These are phyloP conservation scores for Penicillium griseofulvum DNA, from an alignment of 2,329 filamentous ascomycete species.

Conservation along the genomic window DNA sequence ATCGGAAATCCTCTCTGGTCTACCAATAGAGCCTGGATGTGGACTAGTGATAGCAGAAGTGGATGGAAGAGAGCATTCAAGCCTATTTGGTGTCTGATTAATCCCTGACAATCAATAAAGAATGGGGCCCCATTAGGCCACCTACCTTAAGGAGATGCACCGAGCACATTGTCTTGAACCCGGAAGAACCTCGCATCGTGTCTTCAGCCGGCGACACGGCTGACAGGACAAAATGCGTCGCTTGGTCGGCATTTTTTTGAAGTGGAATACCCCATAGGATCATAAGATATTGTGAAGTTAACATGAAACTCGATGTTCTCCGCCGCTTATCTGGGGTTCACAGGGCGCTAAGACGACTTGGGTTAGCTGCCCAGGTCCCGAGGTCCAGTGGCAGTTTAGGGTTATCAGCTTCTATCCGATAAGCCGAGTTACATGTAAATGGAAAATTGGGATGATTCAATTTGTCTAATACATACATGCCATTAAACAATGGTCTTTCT, in stretches of 20 bases:
- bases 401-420: background rate
- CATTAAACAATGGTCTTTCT: background rate
- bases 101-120: too few relatives aligned
- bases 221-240: constrained; percentile 16
- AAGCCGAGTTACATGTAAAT: background rate
- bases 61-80: constrained; percentile 8
- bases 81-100: background rate
- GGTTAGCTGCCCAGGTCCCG: background rate
- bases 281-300: background rate
- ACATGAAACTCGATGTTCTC: constrained; percentile 9
- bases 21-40: background rate
- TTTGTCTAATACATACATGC: background rate
- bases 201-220: constrained; percentile 20
- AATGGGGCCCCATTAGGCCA: background rate
- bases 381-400: constrained; percentile 3
- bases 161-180: constrained; percentile 7
- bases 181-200: constrained; percentile 15
- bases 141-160: constrained; percentile 10
- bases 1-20: background rate
- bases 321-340: constrained; percentile 10
- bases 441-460: background rate
- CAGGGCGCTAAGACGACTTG: constrained; percentile 3
- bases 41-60: constrained; percentile 4
- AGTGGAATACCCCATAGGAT: background rate
- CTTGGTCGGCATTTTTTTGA: constrained; percentile 6